phyloP scores from a whole-genome alignment of 306 rosid species.

The Acacia melanoxylon region DNA sequence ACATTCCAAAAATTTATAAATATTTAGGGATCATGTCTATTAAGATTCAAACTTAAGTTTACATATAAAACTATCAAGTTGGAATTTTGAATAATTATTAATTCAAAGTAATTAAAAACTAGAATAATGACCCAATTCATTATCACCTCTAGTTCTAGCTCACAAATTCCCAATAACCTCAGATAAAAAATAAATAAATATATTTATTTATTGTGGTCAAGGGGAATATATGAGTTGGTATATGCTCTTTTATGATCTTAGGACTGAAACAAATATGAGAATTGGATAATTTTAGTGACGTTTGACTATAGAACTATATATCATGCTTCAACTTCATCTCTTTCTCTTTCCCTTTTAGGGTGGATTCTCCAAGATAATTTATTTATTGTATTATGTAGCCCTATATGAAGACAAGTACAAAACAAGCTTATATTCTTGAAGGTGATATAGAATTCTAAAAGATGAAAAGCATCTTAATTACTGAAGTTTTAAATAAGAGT shows the following conservation, averaged over 20 bases:
- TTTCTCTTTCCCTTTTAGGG: neutral
- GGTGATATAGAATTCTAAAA: neutral
- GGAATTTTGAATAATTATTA: neutral
- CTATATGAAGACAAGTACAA: neutral
- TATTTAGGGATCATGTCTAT: neutral
- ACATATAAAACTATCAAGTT: neutral
- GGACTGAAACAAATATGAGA: neutral
- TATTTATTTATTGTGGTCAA: neutral
- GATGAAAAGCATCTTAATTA: conserved; percentile 6
- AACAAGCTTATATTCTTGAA: conserved; percentile 9
- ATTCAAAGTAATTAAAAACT: neutral
- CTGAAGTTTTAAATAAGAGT: neutral
- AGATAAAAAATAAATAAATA: neutral
- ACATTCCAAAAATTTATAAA: too few species aligned
- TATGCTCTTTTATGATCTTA: neutral
- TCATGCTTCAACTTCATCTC: neutral
- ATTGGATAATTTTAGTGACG: neutral
- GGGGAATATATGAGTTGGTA: neutral
- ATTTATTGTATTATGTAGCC: conserved; percentile 2
- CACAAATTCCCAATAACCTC: neutral
- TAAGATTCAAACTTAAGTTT: neutral
- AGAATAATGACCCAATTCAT: neutral
- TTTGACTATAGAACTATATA: neutral
- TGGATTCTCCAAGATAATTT: neutral
- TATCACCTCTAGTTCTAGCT: neutral